Evolutionary conservation across 306 rosid species (phyloP).

Genomic region (Quercus variabilis): DNA sequence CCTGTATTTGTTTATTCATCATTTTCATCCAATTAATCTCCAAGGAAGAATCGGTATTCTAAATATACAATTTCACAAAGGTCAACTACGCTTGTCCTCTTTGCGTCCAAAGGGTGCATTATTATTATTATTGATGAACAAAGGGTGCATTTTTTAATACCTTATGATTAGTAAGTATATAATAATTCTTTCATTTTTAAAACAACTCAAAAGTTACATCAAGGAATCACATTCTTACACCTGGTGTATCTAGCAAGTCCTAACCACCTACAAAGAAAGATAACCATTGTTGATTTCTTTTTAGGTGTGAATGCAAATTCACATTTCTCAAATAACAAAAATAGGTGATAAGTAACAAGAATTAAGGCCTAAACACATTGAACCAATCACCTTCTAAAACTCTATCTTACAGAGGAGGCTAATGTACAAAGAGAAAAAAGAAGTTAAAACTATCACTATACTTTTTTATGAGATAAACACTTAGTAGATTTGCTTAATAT

Average conservation of each 20-base stretch:
- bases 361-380: constrained; percentile 16
- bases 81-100: neutral
- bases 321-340: constrained; percentile 27
- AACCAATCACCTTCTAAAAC: constrained; percentile 45
- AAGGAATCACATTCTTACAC: too few relatives aligned
- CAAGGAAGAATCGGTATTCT: too few relatives aligned
- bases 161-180: neutral
- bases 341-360: neutral
- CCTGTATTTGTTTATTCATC: too few relatives aligned
- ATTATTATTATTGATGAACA: neutral
- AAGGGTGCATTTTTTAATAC: neutral
- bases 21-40: too few relatives aligned
- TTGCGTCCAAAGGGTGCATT: neutral
- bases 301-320: constrained; percentile 28
- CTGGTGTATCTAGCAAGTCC: too few relatives aligned
- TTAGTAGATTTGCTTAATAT: constrained; percentile 28
- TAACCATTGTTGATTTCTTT: constrained; percentile 22
- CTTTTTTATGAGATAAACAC: constrained; percentile 19
- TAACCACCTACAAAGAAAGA: constrained; percentile 27
- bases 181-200: neutral
- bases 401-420: constrained; percentile 50
- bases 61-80: neutral
- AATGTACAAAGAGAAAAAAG: constrained; percentile 42
- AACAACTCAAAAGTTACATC: constrained; percentile 6
- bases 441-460: constrained; percentile 21